Evolutionary conservation across 108 stramenopile genomes (phyloP), one percentile per base, ranked within the genome.

Genomic region (Cyclotella distinguenda): DNA sequence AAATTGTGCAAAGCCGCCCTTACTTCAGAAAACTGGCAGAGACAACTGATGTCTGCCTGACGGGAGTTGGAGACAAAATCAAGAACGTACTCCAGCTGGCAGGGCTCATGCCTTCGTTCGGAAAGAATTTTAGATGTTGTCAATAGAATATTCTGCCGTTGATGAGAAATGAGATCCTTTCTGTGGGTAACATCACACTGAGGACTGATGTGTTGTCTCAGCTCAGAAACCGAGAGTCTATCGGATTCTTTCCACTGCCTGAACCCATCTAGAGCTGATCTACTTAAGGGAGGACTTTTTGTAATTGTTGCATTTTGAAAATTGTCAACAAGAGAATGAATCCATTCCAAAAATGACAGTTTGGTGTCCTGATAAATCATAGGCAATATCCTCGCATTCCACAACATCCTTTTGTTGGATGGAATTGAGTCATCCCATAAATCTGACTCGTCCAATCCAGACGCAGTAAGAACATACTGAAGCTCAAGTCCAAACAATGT

Each of bases 361-460:
- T 54, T 48, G 0, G 60, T 52, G 23, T 38, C 66, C 4, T 55
- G 21, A 22, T 10, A 21, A 26, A 67, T 4, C 13, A 84, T 46
- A 21, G 90, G 87, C 60, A 87, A 77, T 2, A 91, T 38, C 42
- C 66, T 79, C 15, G 90, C 90, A 60, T 74, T 88, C 90, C 90
- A 91, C 23, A 91, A 31, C 46, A 56, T 74, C 19, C 70, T 45
- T 9, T 70, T 60, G 21, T 55, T 39, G 11, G 22, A 8, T n/a
- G 55, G 43, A 12, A 71, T 60, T 4, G 38, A 59, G 16, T 60
- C 55, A 50, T 70, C 62, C 86, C 85, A 86, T 12, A 92, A 16
- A 68, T 92, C 83, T 1, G 43, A 30, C 1, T 34, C 45, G 9
- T 46, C 13, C 13, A 87, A 26, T 31, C 66, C 73, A 3, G 72